Percentiles rank a stretch among this genome's conserved stretches.
Evolutionary conservation across 495 filamentous ascomycete species (phyloP).

Genomic region (Xylaria flabelliformis): DNA sequence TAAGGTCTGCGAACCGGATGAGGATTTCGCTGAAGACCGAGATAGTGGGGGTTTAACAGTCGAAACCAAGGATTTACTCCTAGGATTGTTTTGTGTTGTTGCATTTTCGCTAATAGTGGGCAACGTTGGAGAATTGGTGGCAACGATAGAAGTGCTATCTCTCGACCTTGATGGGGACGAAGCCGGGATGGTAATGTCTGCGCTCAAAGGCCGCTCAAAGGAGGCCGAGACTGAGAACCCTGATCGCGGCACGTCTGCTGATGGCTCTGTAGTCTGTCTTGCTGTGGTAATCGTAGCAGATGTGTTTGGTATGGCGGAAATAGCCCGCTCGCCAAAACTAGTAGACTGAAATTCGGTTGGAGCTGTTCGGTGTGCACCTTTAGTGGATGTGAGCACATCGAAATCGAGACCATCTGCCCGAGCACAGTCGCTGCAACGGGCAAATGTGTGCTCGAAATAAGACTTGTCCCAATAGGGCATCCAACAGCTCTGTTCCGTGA

Average conservation of each 20-base stretch:
- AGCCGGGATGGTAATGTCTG: constrained; percentile 24
- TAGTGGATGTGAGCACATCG: not conserved
- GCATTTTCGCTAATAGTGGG: constrained; percentile 38
- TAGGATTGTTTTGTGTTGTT: constrained; percentile 27
- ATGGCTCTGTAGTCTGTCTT: constrained; percentile 28
- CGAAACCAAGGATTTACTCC: constrained; percentile 32
- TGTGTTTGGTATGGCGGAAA: constrained; percentile 21
- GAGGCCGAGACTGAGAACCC: constrained; percentile 26
- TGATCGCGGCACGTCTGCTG: constrained; percentile 31
- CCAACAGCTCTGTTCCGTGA: constrained; percentile 33
- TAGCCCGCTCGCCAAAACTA: constrained; percentile 23
- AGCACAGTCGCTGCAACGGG: constrained; percentile 35
- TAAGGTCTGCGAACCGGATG: constrained; percentile 36
- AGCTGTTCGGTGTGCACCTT: constrained; percentile 12
- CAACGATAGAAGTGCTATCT: constrained; percentile 29
- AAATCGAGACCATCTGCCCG: constrained; percentile 27
- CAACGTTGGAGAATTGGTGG: constrained; percentile 29
- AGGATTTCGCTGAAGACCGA: constrained; percentile 22
- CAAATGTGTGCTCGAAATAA: constrained; percentile 32
- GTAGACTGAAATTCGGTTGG: constrained; percentile 22
- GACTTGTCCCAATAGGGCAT: constrained; percentile 36
- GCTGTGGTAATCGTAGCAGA: constrained; percentile 31
- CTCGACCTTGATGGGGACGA: constrained; percentile 28
- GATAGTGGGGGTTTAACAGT: constrained; percentile 37
- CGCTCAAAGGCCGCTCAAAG: constrained; percentile 24